phyloP scores from a whole-genome alignment of 2,329 filamentous ascomycete genomes.

The Colletotrichum destructivum region DNA sequence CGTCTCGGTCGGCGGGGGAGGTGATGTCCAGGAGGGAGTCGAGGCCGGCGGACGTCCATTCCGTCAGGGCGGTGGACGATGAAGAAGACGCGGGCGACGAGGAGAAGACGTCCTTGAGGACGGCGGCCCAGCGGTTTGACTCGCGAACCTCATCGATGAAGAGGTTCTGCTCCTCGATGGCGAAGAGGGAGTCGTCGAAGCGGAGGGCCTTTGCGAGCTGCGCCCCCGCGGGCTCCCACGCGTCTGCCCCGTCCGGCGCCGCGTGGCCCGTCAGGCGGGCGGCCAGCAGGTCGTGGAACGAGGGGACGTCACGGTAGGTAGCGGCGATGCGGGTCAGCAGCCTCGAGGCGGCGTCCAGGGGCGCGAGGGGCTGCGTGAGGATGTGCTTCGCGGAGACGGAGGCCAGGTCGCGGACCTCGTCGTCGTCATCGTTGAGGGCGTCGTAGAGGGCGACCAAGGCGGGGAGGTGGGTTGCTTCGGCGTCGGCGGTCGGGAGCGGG shows the following conservation, averaged over 20 bases:
- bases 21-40: constrained; percentile 54
- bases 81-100: neutral
- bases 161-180: constrained; percentile 93
- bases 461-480: constrained; percentile 61
- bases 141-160: constrained; percentile 89
- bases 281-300: constrained; percentile 59
- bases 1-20: constrained; percentile 37
- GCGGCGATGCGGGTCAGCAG: constrained; percentile 61
- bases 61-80: constrained; percentile 47
- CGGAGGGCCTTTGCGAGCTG: constrained; percentile 64
- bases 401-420: constrained; percentile 82
- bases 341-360: constrained; percentile 62
- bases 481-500: constrained; percentile 46
- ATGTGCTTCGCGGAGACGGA: constrained; percentile 65
- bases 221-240: constrained; percentile 50
- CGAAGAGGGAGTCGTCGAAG: constrained; percentile 81
- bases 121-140: constrained; percentile 75
- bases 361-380: constrained; percentile 61
- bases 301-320: constrained; percentile 51
- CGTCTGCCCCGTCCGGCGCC: neutral
- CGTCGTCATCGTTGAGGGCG: constrained; percentile 89
- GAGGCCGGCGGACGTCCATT: constrained; percentile 69
- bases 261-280: constrained; percentile 60
- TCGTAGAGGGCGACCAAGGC: constrained; percentile 80
- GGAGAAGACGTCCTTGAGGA: constrained; percentile 54